Conservation (phyloP, 805 yeast genomes). For the Torulaspora franciscae region DNA sequence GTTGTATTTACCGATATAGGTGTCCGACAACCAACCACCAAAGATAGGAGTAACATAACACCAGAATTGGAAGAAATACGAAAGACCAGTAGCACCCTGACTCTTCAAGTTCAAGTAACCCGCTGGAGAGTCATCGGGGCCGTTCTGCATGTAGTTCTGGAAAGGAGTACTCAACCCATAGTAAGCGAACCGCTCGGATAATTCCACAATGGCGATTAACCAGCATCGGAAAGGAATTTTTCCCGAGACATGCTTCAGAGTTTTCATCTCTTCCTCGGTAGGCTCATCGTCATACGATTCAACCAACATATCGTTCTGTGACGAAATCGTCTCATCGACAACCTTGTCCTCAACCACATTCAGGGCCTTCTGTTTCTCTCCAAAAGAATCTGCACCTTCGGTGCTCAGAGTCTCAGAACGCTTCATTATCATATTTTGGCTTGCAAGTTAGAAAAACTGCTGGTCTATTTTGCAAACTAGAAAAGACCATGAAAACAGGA, state of each 20-base stretch:
- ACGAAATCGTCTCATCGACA: conserved; percentile 1
- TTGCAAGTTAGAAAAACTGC: background rate
- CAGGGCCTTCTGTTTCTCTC: conserved; percentile 6
- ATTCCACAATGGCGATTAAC: conserved; percentile 61
- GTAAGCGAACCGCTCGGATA: conserved; percentile 76
- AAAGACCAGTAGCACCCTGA: conserved; percentile 63
- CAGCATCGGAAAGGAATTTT: conserved; percentile 46
- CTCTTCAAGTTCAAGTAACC: conserved; percentile 60
- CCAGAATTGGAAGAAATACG: conserved; percentile 76
- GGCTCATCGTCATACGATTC: conserved; percentile 19
- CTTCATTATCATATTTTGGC: background rate
- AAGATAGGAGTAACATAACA: conserved; percentile 74
- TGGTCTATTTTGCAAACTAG: background rate
- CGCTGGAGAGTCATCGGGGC: conserved; percentile 38
- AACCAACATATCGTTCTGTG: conserved; percentile 8
- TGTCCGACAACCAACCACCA: conserved; percentile 73
- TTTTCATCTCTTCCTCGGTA: conserved; percentile 30
- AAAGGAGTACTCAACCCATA: conserved; percentile 74
- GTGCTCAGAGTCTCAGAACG: background rate
- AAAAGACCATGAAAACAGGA: background rate
- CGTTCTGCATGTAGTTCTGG: conserved; percentile 70
- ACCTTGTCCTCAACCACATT: conserved; percentile 7
- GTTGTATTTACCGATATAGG: conserved; percentile 65
- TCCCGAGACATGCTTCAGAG: conserved; percentile 37
- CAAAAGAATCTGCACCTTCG: conserved; percentile 3